A percentile compares a stretch with the other conserved stretches of the same genome.
Evolutionary conservation across 169 alveolate species (phyloP).

Genomic region (Plasmodium adleri): DNA sequence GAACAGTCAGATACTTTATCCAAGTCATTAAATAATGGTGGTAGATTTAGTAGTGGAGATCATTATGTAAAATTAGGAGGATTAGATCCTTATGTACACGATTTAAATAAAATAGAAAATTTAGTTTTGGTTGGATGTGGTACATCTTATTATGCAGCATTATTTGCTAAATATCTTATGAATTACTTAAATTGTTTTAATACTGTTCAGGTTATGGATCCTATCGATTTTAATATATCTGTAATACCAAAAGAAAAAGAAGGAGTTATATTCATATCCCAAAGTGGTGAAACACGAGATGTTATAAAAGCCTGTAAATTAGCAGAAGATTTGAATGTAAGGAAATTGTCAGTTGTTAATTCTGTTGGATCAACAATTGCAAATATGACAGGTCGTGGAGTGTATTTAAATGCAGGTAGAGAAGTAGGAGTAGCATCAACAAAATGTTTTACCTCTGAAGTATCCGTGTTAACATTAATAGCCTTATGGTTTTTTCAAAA

Average conservation of each 20-base stretch:
- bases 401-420: slow-evolving; percentile 96
- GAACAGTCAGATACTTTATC: slow-evolving; percentile 88
- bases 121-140: slow-evolving; percentile 95
- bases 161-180: slow-evolving; percentile 92
- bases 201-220: slow-evolving; percentile 91
- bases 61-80: slow-evolving; percentile 76
- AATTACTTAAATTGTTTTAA: slow-evolving; percentile 88
- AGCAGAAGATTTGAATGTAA: slow-evolving; percentile 87
- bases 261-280: slow-evolving; percentile 93
- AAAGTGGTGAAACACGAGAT: slow-evolving; percentile 98
- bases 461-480: slow-evolving; percentile 88
- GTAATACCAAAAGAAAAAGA: slow-evolving; percentile 83
- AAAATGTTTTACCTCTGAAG: slow-evolving; percentile 96
- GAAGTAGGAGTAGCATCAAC: slow-evolving; percentile 99
- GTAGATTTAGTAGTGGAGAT: slow-evolving; percentile 39
- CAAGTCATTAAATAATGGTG: slow-evolving; percentile 68
- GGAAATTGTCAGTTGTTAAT: slow-evolving; percentile 92
- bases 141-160: slow-evolving; percentile 92
- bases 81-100: slow-evolving; percentile 63
- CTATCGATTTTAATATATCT: slow-evolving; percentile 90
- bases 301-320: slow-evolving; percentile 86
- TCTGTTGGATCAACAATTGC: slow-evolving; percentile 93
- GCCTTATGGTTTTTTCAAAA: slow-evolving; percentile 91
- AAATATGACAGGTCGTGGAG: slow-evolving; percentile 93
- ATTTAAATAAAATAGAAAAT: slow-evolving; percentile 84